phyloP scores from a whole-genome alignment of 2,329 filamentous ascomycete genomes.

The Pyrenophora seminiperda region DNA sequence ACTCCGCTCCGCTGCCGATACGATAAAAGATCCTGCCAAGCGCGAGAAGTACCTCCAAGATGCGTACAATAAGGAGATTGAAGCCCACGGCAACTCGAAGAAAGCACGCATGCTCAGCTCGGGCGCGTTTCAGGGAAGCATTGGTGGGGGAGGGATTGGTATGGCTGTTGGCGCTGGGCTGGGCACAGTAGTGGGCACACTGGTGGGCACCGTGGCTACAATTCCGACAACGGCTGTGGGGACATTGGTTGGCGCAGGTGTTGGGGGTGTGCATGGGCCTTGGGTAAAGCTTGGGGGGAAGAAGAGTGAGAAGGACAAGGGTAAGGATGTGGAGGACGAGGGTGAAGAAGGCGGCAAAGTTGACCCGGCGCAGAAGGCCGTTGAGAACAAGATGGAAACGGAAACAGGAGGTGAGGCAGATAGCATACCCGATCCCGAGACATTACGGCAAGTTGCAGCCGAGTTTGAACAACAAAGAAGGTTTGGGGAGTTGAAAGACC shows the following conservation, averaged over 20 bases:
- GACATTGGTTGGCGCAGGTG: constrained; percentile 48
- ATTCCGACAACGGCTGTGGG: constrained; percentile 50
- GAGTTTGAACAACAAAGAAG: constrained; percentile 10
- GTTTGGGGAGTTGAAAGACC: constrained; percentile 2
- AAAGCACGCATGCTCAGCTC: constrained; percentile 42
- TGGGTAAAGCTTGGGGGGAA: constrained; percentile 48
- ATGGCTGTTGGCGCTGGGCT: constrained; percentile 49
- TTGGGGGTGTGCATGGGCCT: constrained; percentile 51
- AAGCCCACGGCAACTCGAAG: constrained; percentile 43
- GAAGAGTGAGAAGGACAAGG: constrained; percentile 17
- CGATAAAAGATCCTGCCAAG: constrained; percentile 41
- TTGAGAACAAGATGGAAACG: constrained; percentile 5
- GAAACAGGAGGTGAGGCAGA: constrained; percentile 15
- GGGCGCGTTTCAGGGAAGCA: constrained; percentile 49
- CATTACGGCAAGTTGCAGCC: constrained; percentile 31
- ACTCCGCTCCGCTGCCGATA: constrained; percentile 30
- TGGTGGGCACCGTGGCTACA: constrained; percentile 48
- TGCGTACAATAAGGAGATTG: constrained; percentile 42
- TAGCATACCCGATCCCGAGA: constrained; percentile 34
- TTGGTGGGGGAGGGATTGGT: constrained; percentile 52
- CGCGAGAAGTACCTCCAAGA: constrained; percentile 43
- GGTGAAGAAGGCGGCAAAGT: constrained; percentile 17
- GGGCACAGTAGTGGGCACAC: constrained; percentile 50
- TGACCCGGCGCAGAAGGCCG: constrained; percentile 5
- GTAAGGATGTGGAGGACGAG: constrained; percentile 10